Evolutionary conservation across 306 rosid species (phyloP).

Genomic region (Quercus rubra): DNA sequence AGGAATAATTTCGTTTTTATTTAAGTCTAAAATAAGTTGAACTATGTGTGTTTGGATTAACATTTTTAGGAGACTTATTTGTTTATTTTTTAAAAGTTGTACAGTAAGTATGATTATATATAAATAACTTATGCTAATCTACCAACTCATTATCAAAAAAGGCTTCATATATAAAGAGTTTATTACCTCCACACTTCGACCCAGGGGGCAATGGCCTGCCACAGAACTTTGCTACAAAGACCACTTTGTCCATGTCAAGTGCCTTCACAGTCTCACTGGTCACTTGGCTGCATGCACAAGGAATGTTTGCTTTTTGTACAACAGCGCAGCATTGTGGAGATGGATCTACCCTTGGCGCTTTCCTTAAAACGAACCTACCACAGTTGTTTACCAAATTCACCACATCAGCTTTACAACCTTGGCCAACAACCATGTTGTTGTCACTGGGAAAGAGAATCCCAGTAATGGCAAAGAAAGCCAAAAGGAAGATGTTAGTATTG

Average conservation of each 20-base stretch:
- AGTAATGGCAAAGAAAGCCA: neutral
- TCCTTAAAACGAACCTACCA: conserved; percentile 2
- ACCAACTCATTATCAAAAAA: no score
- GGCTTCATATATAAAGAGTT: neutral
- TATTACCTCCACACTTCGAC: conserved; percentile 29
- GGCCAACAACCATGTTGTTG: conserved; percentile 13
- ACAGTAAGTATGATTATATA: neutral
- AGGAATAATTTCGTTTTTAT: no score
- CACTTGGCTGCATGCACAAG: conserved; percentile 18
- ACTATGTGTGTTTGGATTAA: no score
- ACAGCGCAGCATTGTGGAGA: conserved; percentile 23
- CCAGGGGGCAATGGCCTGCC: conserved; percentile 10
- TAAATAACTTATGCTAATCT: no score
- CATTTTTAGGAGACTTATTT: no score
- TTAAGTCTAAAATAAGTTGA: no score
- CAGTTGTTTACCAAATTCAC: conserved; percentile 13
- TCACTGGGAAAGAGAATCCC: neutral
- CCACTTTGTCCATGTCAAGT: conserved; percentile 21
- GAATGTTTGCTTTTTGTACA: neutral
- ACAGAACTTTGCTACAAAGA: conserved; percentile 14
- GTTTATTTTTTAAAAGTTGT: neutral
- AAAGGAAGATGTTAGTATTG: neutral
- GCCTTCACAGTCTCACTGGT: conserved; percentile 4
- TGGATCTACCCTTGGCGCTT: neutral
- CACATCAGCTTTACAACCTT: conserved; percentile 20